These are phyloP conservation scores for Danielozyma ontarioensis DNA, from an alignment of 805 yeast genomes.

Conservation along the genomic window DNA sequence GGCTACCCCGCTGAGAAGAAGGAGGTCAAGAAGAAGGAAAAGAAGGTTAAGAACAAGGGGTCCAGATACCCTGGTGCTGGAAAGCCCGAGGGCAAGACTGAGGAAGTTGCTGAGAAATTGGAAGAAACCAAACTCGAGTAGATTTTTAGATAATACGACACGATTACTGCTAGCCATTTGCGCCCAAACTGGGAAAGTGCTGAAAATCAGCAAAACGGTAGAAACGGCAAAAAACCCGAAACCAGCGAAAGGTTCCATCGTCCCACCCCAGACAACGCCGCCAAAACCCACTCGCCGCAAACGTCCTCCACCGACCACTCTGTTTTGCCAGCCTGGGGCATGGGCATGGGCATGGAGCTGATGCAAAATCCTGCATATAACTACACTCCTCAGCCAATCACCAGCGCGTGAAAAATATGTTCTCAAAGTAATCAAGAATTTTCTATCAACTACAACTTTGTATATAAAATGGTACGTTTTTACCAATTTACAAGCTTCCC, in stretches of 20 bases:
- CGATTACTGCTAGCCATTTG: conserved; percentile 1
- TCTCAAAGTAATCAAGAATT: neutral
- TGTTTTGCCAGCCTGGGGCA: too few relatives aligned
- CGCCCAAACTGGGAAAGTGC: neutral
- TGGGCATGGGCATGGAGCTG: too few relatives aligned
- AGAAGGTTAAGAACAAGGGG: conserved; percentile 83
- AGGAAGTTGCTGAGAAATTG: conserved; percentile 30
- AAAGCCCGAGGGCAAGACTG: conserved; percentile 21
- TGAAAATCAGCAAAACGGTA: conserved; percentile 4
- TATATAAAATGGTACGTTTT: too few relatives aligned
- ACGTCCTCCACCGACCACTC: too few relatives aligned
- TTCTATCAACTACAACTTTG: neutral
- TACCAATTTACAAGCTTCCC: too few relatives aligned
- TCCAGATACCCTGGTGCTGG: conserved; percentile 76
- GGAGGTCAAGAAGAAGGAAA: conserved; percentile 60
- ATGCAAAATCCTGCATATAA: conserved; percentile 1
- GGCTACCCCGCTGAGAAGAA: conserved; percentile 80
- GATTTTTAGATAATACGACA: conserved; percentile 2
- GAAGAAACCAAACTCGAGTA: conserved; percentile 32
- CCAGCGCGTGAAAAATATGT: conserved; percentile 12
- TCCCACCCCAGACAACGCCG: too few relatives aligned
- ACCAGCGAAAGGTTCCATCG: too few relatives aligned
- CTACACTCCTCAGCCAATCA: conserved; percentile 14
- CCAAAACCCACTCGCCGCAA: too few relatives aligned
- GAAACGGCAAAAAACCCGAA: neutral